phyloP scores from a whole-genome alignment of 495 filamentous ascomycete species.

The Aspergillus asperescens region DNA sequence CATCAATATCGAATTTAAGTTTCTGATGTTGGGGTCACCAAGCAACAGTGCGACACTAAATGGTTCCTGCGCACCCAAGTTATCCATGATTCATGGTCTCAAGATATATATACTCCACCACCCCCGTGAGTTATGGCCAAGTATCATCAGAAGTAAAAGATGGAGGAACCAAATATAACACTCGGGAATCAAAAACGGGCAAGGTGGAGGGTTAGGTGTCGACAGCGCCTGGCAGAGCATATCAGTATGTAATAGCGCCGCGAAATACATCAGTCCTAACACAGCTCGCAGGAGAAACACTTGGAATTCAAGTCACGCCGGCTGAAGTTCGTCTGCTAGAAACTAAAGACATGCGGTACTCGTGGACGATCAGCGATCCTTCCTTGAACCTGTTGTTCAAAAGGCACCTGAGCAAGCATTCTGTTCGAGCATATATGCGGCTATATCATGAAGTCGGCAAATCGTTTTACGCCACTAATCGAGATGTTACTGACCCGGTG shows the following conservation, averaged over 20 bases:
- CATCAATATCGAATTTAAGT: background rate
- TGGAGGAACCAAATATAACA: background rate
- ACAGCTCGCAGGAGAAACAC: background rate
- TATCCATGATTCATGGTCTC: background rate
- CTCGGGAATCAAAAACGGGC: background rate
- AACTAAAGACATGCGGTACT: background rate
- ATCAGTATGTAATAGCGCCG: constrained; percentile 2
- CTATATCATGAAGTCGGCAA: background rate
- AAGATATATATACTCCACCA: background rate
- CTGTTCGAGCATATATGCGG: constrained; percentile 3
- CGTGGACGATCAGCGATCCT: constrained; percentile 2
- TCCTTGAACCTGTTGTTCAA: constrained; percentile 1
- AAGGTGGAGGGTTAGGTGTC: background rate
- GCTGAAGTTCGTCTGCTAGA: constrained; percentile 1
- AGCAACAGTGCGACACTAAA: background rate
- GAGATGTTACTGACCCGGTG: background rate
- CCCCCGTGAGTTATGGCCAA: background rate
- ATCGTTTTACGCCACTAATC: background rate
- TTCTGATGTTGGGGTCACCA: background rate
- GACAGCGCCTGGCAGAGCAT: constrained; percentile 4
- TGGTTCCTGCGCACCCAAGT: background rate
- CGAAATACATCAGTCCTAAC: background rate
- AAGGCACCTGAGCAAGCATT: constrained; percentile 9
- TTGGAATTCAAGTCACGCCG: constrained; percentile 1
- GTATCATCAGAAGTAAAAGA: background rate